Evolutionary conservation across 2,329 filamentous ascomycete species (phyloP).

Genomic region (Pezicula carpinea): DNA sequence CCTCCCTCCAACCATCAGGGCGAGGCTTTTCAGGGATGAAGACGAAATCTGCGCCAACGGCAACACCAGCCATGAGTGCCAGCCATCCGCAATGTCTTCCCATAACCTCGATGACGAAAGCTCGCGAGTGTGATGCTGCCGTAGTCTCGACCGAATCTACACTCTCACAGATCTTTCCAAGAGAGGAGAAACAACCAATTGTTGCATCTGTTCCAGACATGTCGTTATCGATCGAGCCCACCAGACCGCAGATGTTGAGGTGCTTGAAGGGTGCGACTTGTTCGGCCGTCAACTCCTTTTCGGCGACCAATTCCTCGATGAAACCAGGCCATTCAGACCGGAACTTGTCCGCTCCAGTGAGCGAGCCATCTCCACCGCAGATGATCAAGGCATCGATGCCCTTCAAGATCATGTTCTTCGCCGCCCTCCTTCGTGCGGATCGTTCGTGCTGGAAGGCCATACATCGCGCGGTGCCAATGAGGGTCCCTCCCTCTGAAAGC

Average conservation of each 20-base stretch:
- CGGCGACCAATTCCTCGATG: constrained; percentile 76
- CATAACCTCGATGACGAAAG: constrained; percentile 99
- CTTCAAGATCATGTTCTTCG: constrained; percentile 88
- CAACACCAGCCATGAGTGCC: constrained; percentile 91
- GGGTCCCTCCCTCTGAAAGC: constrained; percentile 87
- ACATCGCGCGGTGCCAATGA: constrained; percentile 93
- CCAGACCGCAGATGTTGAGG: constrained; percentile 92
- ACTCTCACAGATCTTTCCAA: constrained; percentile 89
- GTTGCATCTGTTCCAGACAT: constrained; percentile 96
- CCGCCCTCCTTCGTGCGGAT: constrained; percentile 74
- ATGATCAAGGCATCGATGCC: constrained; percentile 96
- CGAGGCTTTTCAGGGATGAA: constrained; percentile 96
- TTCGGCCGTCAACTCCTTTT: constrained; percentile 62
- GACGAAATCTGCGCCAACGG: constrained; percentile 91
- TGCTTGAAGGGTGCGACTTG: constrained; percentile 75
- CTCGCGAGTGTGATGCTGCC: constrained; percentile 86
- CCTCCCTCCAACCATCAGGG: constrained; percentile 78
- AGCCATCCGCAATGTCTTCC: constrained; percentile 97
- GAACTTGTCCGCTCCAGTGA: constrained; percentile 94
- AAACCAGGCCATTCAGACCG: constrained; percentile 87
- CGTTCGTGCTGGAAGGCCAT: constrained; percentile 82
- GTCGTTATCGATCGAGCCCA: constrained; percentile 98
- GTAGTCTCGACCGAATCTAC: constrained; percentile 97
- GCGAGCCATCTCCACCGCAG: constrained; percentile 91
- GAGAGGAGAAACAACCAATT: constrained; percentile 92